phyloP scores from a whole-genome alignment of 371 early-diverging fungal genomes.

The Lichtheimia ornata region DNA sequence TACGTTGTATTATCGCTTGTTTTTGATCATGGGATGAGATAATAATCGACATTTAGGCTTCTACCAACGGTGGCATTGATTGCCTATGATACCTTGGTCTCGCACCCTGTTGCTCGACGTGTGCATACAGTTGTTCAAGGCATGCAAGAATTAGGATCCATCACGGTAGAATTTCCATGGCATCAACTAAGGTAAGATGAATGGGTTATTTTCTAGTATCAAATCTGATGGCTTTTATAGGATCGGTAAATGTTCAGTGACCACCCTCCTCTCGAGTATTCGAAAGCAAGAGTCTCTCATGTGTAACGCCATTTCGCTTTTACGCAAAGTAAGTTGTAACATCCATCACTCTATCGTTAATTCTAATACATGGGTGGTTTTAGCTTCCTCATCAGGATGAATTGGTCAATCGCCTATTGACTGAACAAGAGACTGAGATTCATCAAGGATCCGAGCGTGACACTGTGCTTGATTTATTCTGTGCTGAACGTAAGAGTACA shows the following conservation, averaged over 20 bases:
- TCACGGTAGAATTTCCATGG: conserved; percentile 55
- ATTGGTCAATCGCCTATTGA: conserved; percentile 64
- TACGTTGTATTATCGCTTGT: conserved; percentile 24
- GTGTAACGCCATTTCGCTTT: conserved; percentile 63
- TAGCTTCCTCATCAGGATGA: conserved; percentile 73
- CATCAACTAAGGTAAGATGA: conserved; percentile 41
- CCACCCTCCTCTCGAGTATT: conserved; percentile 49
- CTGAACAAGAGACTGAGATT: conserved; percentile 42
- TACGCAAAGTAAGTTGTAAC: conserved; percentile 52
- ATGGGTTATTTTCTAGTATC: neutral
- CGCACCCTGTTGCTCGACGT: conserved; percentile 61
- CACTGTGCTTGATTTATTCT: conserved; percentile 61
- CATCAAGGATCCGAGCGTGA: conserved; percentile 64
- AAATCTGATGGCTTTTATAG: conserved; percentile 18
- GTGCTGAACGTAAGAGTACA: conserved; percentile 48
- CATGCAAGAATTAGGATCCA: conserved; percentile 47
- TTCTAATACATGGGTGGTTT: conserved; percentile 2
- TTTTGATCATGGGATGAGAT: neutral
- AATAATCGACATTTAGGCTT: conserved; percentile 33
- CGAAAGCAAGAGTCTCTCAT: conserved; percentile 61
- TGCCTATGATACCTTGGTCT: conserved; percentile 73
- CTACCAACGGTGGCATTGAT: conserved; percentile 75
- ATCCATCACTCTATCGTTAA: conserved; percentile 7
- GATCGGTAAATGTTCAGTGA: conserved; percentile 39
- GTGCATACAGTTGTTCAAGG: conserved; percentile 47